Evolutionary conservation across 2,329 filamentous ascomycete genomes (phyloP).

Genomic region (Cephalotrichum gorgonifer): DNA sequence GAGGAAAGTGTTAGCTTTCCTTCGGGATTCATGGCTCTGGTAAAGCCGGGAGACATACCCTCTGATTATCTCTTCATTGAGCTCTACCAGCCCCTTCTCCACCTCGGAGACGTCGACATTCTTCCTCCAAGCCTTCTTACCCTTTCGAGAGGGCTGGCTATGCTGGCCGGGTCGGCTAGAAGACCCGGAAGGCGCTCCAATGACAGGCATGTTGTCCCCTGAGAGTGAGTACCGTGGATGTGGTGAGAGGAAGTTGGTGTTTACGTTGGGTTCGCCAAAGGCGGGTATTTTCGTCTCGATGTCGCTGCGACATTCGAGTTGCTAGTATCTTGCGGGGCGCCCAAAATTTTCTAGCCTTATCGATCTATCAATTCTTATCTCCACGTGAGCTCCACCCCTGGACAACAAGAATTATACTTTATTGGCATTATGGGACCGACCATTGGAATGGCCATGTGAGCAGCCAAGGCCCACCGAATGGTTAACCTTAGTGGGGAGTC

Average conservation of each 20-base stretch:
- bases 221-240: not conserved
- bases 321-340: not conserved
- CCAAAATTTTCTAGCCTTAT: constrained; percentile 4
- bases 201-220: constrained; percentile 38
- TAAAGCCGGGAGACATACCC: constrained; percentile 52
- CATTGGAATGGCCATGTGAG: too few relatives aligned
- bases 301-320: too few relatives aligned
- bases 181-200: constrained; percentile 36
- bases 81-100: constrained; percentile 67
- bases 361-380: not conserved
- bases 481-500: too few relatives aligned
- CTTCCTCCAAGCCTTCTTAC: constrained; percentile 98
- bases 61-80: constrained; percentile 83
- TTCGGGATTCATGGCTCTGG: too few relatives aligned
- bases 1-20: not conserved
- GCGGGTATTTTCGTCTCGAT: not conserved
- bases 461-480: too few relatives aligned
- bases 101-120: constrained; percentile 91
- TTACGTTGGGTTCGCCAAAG: not conserved
- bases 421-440: too few relatives aligned
- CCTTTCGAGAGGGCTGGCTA: constrained; percentile 86
- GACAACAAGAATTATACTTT: not conserved
- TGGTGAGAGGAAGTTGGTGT: not conserved
- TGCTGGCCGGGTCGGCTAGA: constrained; percentile 63
- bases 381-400: not conserved